Evolutionary conservation across 208 protist genomes (phyloP).

Genomic region (Borovskyia barvae): DNA sequence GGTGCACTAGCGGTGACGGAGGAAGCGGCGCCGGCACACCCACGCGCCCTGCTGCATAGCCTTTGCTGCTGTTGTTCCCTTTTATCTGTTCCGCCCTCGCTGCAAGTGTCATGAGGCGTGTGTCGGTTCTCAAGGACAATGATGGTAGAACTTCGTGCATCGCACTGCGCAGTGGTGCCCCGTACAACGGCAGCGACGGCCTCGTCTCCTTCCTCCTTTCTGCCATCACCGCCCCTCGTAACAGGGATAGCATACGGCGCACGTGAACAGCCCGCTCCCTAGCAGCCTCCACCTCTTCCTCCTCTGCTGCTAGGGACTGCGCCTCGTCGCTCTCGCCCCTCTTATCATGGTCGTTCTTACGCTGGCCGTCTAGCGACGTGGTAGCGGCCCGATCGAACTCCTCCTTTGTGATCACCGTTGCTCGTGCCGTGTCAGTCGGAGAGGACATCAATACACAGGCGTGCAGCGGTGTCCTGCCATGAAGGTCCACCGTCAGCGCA

Average conservation of each 20-base stretch:
- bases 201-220: not conserved
- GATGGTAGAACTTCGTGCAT: constrained; percentile 11
- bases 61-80: not conserved
- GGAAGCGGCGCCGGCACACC: not conserved
- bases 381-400: too few species aligned
- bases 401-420: not conserved
- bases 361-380: not conserved
- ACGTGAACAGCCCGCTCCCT: not conserved
- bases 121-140: not conserved
- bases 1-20: not conserved
- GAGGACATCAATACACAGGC: constrained; percentile 28
- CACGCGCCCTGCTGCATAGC: not conserved
- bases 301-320: not conserved
- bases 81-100: too few species aligned
- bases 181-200: constrained; percentile 6
- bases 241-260: constrained; percentile 4
- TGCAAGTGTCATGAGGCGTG: not conserved
- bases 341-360: not conserved
- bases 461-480: constrained; percentile 63
- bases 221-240: not conserved
- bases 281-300: not conserved
- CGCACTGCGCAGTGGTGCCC: constrained; percentile 5
- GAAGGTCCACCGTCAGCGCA: constrained; percentile 38
- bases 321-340: constrained; percentile 3
- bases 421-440: not conserved